Conservation (phyloP, 805 yeast genomes). For the Yarrowia sp. region DNA sequence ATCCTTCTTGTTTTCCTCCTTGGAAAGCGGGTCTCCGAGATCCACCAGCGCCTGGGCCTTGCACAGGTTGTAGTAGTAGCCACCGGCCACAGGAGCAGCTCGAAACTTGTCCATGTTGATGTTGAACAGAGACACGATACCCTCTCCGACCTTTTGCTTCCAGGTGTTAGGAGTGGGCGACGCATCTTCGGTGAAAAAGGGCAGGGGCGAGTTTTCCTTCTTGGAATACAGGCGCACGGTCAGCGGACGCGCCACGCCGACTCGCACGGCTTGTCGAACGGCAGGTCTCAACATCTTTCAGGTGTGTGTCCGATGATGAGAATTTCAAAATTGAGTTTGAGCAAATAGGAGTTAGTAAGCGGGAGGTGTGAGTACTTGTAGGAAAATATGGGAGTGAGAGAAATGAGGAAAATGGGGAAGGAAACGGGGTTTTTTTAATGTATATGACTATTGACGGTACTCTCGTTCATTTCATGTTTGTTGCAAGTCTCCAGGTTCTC, state of each 20-base stretch:
- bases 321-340: slow-evolving; percentile 22
- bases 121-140: slow-evolving; percentile 56
- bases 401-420: too few relatives aligned
- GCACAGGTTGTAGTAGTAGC: slow-evolving; percentile 83
- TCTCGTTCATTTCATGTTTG: too few relatives aligned
- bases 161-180: slow-evolving; percentile 41
- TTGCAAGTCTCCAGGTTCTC: too few relatives aligned
- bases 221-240: slow-evolving; percentile 8
- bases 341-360: too few relatives aligned
- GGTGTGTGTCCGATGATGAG: slow-evolving; percentile 25
- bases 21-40: slow-evolving; percentile 30
- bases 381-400: too few relatives aligned
- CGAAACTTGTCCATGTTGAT: slow-evolving; percentile 92
- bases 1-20: slow-evolving; percentile 41
- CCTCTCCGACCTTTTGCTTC: slow-evolving; percentile 49
- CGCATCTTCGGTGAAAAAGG: slow-evolving; percentile 28
- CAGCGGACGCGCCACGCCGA: slow-evolving; percentile 9
- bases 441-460: too few relatives aligned
- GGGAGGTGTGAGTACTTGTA: too few relatives aligned
- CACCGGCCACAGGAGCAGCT: slow-evolving; percentile 94
- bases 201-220: slow-evolving; percentile 18
- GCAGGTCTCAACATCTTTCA: slow-evolving; percentile 29
- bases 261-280: slow-evolving; percentile 28
- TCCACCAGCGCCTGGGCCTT: slow-evolving; percentile 61
- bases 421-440: too few relatives aligned